Evolutionary conservation across 306 rosid genomes (phyloP).

Genomic region (Erythrophleum fordii): DNA sequence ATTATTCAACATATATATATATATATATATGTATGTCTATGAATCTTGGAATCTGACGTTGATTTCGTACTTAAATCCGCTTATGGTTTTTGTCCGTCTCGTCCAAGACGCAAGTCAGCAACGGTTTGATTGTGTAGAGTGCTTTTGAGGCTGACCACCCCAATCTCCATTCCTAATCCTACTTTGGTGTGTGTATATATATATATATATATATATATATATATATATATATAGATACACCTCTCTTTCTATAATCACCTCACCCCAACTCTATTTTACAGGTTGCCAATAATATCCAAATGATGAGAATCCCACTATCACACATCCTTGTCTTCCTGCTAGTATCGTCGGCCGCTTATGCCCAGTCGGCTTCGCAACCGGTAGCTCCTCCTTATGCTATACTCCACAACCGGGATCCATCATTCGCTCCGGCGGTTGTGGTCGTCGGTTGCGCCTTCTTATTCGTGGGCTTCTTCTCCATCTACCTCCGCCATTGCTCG

Average conservation of each 20-base stretch:
- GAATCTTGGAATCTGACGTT: too few species aligned
- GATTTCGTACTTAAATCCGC: too few species aligned
- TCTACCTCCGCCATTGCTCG: constrained; percentile 32
- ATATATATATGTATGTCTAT: too few species aligned
- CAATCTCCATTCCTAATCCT: too few species aligned
- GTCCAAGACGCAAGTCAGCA: too few species aligned
- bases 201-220: background rate
- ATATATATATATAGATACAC: background rate
- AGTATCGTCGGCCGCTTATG: background rate
- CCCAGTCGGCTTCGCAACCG: constrained; percentile 24
- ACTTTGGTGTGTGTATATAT: too few species aligned
- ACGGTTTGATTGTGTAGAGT: too few species aligned
- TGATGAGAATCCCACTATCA: background rate
- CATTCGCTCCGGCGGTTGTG: constrained; percentile 10
- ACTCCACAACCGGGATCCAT: constrained; percentile 3
- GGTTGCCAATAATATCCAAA: background rate
- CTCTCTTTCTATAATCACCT: too few species aligned
- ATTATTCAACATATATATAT: too few species aligned
- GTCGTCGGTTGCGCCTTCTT: constrained; percentile 2
- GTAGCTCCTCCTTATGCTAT: background rate
- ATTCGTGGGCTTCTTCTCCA: constrained; percentile 27
- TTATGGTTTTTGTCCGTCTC: too few species aligned
- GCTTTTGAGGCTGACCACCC: too few species aligned
- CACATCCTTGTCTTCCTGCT: background rate
- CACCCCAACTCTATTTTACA: background rate